These are phyloP conservation scores for Prunus dulcis DNA, from an alignment of 306 rosid genomes.

Conservation along the genomic window DNA sequence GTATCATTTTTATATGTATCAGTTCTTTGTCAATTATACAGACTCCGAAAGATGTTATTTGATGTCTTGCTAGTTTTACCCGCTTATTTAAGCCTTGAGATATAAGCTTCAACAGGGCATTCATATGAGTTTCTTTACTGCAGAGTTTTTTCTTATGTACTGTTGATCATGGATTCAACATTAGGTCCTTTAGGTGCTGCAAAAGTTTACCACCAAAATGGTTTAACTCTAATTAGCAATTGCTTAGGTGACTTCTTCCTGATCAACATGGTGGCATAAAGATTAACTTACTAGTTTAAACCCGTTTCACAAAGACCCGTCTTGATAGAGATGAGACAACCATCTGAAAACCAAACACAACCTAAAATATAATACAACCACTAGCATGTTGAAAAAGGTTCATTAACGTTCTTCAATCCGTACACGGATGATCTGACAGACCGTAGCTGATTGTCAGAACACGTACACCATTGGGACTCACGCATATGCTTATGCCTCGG, in stretches of 20 bases:
- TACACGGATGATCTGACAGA: neutral
- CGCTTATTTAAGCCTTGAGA: neutral
- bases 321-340: too few species aligned
- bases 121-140: neutral
- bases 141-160: neutral
- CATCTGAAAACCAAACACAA: neutral
- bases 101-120: neutral
- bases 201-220: neutral
- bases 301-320: too few species aligned
- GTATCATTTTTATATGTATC: conserved; percentile 9
- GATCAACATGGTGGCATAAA: neutral
- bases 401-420: neutral
- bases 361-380: neutral
- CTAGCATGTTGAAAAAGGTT: neutral
- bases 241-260: neutral
- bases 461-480: neutral
- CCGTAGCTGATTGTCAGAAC: neutral
- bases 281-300: neutral
- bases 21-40: conserved; percentile 3
- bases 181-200: neutral
- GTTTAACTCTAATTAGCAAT: too few species aligned
- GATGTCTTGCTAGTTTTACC: neutral
- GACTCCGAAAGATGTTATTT: neutral
- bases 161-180: neutral
- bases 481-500: neutral